Evolutionary conservation across 2,329 filamentous ascomycete species (phyloP), one percentile per base, ranked within the genome.

Genomic region (Septoria linicola): DNA sequence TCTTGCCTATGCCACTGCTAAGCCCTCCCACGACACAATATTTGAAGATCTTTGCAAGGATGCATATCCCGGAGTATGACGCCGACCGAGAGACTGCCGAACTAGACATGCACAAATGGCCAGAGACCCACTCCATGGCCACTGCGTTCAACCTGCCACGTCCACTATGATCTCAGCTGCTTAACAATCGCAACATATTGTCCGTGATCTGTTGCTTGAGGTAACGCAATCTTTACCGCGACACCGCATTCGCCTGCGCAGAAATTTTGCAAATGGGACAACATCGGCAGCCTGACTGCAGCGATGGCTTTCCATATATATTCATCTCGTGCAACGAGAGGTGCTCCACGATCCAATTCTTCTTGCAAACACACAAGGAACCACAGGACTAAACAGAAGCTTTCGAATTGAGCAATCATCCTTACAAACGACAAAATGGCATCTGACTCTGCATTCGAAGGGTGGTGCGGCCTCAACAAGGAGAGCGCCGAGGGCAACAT

Each of bases 381-480:
- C 23, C 23, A 47, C 43, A 47, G 32, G 3, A 47, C 43, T 37
- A 27, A 27, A 27, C 17, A 34, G 43, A 19, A 30, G 27, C 34
- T 30, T 37, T 47, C 31, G 27, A 11, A 20, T 25, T 20, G 6
- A 47, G 13, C 30, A 34, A 27, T 10, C 10, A 27, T 27, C 23
- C 10, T 27, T 27, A 27, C 23, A 5, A 27, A 43, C 37, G 21
- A 45, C 23, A 51, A 23, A 30, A 60, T 59, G 56, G 53, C 53
- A 11, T 46, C 42, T 31, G 70, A 76, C 59, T 75, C 76, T 64
- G 75, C 74, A 48, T 82, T 82, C 63, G 72, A 80, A 64, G 80
- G 80, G 61, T 82, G 79, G 79, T 70, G 81, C 57, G 80, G 75
- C 61, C 73, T 76, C 40, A 74, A 76, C 65, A 58, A 70, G 25